Base-by-base conservation (phyloP, 768 basidiomycete species). In the Kwoniella heveanensis region DNA sequence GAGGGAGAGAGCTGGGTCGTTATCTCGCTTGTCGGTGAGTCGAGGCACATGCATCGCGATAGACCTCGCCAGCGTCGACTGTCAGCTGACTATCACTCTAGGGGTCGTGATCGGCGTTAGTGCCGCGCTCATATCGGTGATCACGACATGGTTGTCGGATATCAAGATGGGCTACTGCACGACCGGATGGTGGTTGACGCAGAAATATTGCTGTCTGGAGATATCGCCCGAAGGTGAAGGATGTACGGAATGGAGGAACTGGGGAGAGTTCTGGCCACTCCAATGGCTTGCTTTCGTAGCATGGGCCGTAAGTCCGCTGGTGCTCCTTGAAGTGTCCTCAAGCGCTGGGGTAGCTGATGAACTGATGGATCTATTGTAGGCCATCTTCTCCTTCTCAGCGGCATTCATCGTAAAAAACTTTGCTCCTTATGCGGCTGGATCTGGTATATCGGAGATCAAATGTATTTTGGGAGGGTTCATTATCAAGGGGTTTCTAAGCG, bases 121-220 rank as follows among this genome's bases (percentile, higher is more conserved):
- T 71, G 92, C 93, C n/a, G 95, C 92, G 9, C 79, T 98, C 56
- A 93, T 96, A 55, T 92, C 93, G 29, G 96, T 99, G 70, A 82
- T 93, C 64, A 96, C 92, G 52, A 91, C 90, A 81, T 99, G 96
- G 96, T 85, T 99, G 24, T 92, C 93, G 1, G 95, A 98, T 80
- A 87, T 98, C 68, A 98, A 97, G 82, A 90, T 94, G 83, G 96
- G 96, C 0, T 96, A 97, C 76, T 99, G 96, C 81, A 72, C 86
- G 2, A 91, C 93, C 69, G 94, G 91, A 0, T 99, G 96, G 96
- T 99, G 96, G 95, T 79, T 99, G 59, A 96, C 94, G 80, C 88
- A 92, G 72, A 91, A 96, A 74, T 97, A 97, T 79, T 99, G 96
- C 81, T 99, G 96, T 77, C 93, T 94, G 88, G 96, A 97, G 76